Evolutionary conservation across 495 filamentous ascomycete species (phyloP), one percentile per base, ranked within the genome.

Genomic region (Peziza echinospora): DNA sequence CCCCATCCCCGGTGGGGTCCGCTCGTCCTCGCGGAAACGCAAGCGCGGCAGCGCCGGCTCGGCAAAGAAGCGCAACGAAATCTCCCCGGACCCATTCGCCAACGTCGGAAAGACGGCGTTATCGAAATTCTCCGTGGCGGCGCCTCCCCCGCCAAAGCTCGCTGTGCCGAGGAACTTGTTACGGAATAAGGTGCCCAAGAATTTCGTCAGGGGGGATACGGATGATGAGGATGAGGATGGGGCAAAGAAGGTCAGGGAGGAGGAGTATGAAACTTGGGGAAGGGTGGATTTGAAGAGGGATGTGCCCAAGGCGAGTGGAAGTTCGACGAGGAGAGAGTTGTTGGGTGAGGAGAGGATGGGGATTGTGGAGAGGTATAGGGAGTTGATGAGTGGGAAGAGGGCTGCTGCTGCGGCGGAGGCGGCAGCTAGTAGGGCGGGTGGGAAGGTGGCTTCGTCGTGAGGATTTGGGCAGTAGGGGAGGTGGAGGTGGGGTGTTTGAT

Each of bases 251-350:
- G n/a, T n/a, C n/a, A n/a, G n/a, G n/a, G n/a, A n/a, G n/a, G n/a
- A n/a, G n/a, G n/a, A n/a, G n/a, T n/a, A n/a, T n/a, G n/a, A n/a
- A n/a, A n/a, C n/a, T n/a, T n/a, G n/a, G n/a, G n/a, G n/a, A n/a
- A 2, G 3, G 30, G 19, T 13, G 30, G 3, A 2, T 11, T 11
- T 37, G 30, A 17, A 17, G 30, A 80, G 82, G 10, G 71, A 82
- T 48, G 76, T 85, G 24, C 85, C 85, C 23, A 77, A 76, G 56
- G 63, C 71, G 5, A 76, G 75, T 8, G 85, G 86, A 25, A 87
- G 84, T 66, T 66, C 93, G 64, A 70, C 79, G 50, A 70, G 76
- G 59, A 69, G 84, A 57, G 84, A 91, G 62, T 84, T 92, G 63
- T 56, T 96, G 48, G 78, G 80, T 10, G 72, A 65, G 41, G 76